These are phyloP conservation scores for Dryadomyces sulphureus DNA, from an alignment of 2,329 filamentous ascomycete species.

Conservation along the genomic window DNA sequence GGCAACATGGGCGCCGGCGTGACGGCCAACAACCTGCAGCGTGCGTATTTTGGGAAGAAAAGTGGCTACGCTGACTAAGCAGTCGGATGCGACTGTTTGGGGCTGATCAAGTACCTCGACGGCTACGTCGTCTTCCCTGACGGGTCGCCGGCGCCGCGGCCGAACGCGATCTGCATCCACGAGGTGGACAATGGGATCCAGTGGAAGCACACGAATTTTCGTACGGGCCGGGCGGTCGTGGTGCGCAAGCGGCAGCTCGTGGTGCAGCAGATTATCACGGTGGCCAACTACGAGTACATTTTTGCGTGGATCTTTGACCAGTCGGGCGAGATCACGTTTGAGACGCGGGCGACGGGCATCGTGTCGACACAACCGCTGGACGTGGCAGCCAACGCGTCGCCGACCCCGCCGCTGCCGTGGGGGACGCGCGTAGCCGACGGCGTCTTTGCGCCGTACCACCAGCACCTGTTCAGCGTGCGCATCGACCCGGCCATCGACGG, in stretches of 20 bases:
- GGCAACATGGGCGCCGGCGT: conserved; percentile 54
- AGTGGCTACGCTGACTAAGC: neutral
- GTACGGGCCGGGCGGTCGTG: conserved; percentile 44
- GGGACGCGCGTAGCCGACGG: conserved; percentile 49
- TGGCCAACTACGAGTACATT: conserved; percentile 55
- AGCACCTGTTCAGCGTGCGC: conserved; percentile 51
- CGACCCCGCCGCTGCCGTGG: conserved; percentile 22
- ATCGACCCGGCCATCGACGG: conserved; percentile 52
- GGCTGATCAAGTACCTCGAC: conserved; percentile 48
- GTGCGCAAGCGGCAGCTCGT: conserved; percentile 46
- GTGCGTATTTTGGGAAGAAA: neutral
- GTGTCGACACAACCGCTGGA: conserved; percentile 46
- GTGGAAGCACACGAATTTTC: conserved; percentile 57
- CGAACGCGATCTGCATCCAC: conserved; percentile 49
- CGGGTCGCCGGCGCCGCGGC: conserved; percentile 31
- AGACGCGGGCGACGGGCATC: conserved; percentile 51
- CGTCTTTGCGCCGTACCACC: conserved; percentile 52
- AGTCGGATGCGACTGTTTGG: conserved; percentile 52
- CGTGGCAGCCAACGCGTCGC: conserved; percentile 25
- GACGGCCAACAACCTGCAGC: conserved; percentile 49
- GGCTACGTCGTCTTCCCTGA: conserved; percentile 34
- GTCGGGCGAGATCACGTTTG: conserved; percentile 42
- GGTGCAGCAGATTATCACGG: conserved; percentile 52
- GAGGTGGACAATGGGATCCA: conserved; percentile 56
- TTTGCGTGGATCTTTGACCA: conserved; percentile 42